These are phyloP conservation scores for Erodium texanum DNA, from an alignment of 441 rosid genomes.

Conservation along the genomic window DNA sequence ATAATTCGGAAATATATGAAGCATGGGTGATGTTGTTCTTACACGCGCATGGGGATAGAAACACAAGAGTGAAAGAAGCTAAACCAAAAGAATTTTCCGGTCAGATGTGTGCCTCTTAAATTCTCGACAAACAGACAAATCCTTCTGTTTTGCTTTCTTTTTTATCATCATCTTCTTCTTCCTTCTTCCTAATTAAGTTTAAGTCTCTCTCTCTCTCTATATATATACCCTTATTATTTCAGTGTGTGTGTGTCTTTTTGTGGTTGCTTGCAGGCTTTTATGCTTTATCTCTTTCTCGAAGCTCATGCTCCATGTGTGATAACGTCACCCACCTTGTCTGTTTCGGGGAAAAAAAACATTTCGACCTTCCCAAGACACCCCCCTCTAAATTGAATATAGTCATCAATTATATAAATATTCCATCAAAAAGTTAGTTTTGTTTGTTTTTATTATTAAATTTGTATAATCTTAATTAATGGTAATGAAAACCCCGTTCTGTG, in stretches of 20 bases:
- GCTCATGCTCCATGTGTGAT: background rate
- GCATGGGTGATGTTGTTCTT: too few species aligned
- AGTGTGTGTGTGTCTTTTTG: too few species aligned
- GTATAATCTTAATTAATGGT: background rate
- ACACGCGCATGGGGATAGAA: too few species aligned
- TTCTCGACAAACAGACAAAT: conserved; percentile 60
- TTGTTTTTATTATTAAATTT: background rate
- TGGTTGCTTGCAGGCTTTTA: too few species aligned
- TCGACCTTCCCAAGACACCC: background rate
- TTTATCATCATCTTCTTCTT: too few species aligned
- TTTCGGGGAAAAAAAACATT: background rate
- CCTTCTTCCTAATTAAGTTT: too few species aligned
- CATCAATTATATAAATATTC: background rate
- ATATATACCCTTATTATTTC: too few species aligned
- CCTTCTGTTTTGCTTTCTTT: conserved; percentile 15
- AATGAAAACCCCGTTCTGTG: conserved; percentile 44
- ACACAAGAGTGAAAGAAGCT: too few species aligned
- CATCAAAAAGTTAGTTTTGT: background rate
- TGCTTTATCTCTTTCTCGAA: background rate
- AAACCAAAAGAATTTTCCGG: conserved; percentile 3
- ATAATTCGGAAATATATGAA: too few species aligned
- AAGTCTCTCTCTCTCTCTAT: too few species aligned
- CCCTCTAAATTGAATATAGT: background rate
- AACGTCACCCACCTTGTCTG: background rate
- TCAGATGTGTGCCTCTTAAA: conserved; percentile 34